Evolutionary conservation across 129 eudicot species (phyloP).

Genomic region (carrot (Daucus carota)): DNA sequence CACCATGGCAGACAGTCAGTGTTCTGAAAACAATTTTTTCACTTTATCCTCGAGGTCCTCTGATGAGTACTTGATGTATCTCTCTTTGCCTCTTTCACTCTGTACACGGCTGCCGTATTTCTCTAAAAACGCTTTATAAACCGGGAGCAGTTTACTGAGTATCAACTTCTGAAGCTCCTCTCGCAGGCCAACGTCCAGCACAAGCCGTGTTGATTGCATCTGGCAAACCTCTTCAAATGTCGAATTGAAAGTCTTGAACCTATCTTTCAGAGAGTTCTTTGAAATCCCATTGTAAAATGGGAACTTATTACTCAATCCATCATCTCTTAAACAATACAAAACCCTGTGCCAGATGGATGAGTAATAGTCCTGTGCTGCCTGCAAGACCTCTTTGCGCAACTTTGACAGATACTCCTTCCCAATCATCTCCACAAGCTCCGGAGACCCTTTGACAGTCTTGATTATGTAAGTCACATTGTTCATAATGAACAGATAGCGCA

Average conservation of each 20-base stretch:
- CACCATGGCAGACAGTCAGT: neutral
- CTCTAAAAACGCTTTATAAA: neutral
- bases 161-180: neutral
- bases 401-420: neutral
- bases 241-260: constrained; percentile 11
- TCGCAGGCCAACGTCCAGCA: neutral
- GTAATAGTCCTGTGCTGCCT: neutral
- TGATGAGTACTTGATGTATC: constrained; percentile 2
- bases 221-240: constrained; percentile 1
- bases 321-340: constrained; percentile 3
- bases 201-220: neutral
- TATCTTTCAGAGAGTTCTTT: neutral
- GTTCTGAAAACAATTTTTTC: neutral
- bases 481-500: constrained; percentile 1
- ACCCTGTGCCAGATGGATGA: neutral
- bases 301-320: neutral
- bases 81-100: neutral
- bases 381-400: neutral
- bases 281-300: constrained; percentile 1
- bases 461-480: neutral
- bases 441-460: neutral
- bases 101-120: neutral
- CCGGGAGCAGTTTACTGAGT: constrained; percentile 2
- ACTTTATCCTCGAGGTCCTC: neutral
- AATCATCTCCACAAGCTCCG: neutral